A percentile compares a stretch with the other conserved stretches of the same genome.
Evolutionary conservation across 305 asterid genomes (phyloP).

Genomic region (Solanum hybrid): DNA sequence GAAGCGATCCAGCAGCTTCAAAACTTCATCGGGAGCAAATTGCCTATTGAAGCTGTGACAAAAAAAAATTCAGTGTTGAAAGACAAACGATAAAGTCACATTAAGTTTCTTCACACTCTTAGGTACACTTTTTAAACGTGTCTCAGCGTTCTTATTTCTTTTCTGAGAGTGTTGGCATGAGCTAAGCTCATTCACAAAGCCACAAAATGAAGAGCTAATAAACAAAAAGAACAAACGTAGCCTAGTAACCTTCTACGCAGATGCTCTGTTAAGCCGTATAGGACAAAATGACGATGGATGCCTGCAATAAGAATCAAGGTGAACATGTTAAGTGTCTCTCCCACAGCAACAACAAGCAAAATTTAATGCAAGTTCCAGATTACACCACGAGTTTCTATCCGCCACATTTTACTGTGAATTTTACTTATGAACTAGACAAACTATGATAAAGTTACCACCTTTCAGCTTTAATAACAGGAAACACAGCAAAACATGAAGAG

Average conservation of each 20-base stretch:
- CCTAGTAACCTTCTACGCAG: constrained; percentile 45
- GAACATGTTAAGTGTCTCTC: background rate
- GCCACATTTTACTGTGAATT: background rate
- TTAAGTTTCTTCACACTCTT: background rate
- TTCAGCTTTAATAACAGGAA: background rate
- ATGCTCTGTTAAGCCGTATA: constrained; percentile 30
- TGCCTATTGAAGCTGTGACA: constrained; percentile 63
- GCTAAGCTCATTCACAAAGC: background rate
- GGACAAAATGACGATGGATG: constrained; percentile 58
- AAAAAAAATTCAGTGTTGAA: background rate
- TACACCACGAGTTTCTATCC: background rate
- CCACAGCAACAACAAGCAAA: background rate
- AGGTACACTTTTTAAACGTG: background rate
- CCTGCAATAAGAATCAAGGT: constrained; percentile 38
- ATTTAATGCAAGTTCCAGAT: background rate
- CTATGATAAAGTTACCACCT: background rate
- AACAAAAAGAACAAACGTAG: background rate
- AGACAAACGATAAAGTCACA: background rate
- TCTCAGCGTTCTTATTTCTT: background rate
- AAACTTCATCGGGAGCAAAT: constrained; percentile 64
- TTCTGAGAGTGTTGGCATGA: background rate
- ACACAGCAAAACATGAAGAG: background rate
- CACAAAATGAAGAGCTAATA: background rate
- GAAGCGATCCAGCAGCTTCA: constrained; percentile 80
- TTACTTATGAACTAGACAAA: background rate